A percentile compares a stretch with the other conserved stretches of the same genome.
Conservation (phyloP, 345 rosid species). For the Euphorbia peplus region DNA sequence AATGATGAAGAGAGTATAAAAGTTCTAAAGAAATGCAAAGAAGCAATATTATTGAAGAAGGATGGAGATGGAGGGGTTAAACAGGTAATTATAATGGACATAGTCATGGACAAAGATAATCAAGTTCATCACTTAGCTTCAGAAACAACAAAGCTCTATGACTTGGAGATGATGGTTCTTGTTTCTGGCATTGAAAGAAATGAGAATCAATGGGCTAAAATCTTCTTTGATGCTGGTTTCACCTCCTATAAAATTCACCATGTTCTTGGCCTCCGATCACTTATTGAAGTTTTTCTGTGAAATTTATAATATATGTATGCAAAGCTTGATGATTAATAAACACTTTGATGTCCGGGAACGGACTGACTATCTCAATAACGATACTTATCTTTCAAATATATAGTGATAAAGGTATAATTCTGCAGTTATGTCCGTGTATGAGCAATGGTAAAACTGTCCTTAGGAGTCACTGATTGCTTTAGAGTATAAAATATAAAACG, state of each 20-base stretch:
- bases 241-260: constrained; percentile 26
- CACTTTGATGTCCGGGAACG: no score
- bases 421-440: no score
- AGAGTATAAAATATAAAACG: no score
- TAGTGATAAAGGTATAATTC: no score
- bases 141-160: constrained; percentile 23
- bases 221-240: constrained; percentile 32
- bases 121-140: neutral
- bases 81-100: constrained; percentile 18
- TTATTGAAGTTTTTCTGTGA: constrained; percentile 32
- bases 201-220: constrained; percentile 32
- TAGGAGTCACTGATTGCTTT: no score
- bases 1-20: constrained; percentile 15
- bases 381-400: no score
- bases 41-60: neutral
- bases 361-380: no score
- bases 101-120: neutral
- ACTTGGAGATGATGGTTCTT: constrained; percentile 16
- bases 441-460: no score
- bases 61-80: constrained; percentile 1
- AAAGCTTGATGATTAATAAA: no score
- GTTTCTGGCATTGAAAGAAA: constrained; percentile 22
- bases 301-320: no score
- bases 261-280: constrained; percentile 15
- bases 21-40: constrained; percentile 15